Evolutionary conservation across 2,329 filamentous ascomycete genomes (phyloP), one percentile per base, ranked within the genome.

Genomic region (Falciphora oryzae): DNA sequence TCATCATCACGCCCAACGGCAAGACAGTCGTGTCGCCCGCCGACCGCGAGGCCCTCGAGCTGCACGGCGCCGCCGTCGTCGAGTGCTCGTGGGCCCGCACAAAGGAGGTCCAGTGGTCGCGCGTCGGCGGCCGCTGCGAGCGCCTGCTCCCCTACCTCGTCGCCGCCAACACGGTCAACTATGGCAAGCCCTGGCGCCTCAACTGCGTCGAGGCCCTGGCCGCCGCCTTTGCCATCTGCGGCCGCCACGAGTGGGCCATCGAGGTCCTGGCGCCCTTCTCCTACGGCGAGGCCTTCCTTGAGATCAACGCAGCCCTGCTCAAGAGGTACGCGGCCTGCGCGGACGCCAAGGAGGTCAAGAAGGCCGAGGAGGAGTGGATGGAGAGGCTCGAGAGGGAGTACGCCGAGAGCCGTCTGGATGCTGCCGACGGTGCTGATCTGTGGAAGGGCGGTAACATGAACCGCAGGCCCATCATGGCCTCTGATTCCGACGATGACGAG

Each of bases 81-180:
- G 95, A 99, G 79, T 97, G 93, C 73, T 96, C 92, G 29, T 99
- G 95, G 95, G 96, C 96, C 4, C 84, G 95, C 66, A 92, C 96
- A 10, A 84, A 90, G 61, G 95, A 99, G 76, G 88, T 99, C 6
- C 93, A 94, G 63, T 99, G 94, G 87, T 83, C 82, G 65, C 90
- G 90, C 69, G 96, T 99, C 66, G 95, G 95, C 32, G 95, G 95
- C 29, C 95, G 93, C 76, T 96, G 93, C 76, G 93, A 97, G 80
- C 83, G 95, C 64, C 77, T 97, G 68, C 80, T 99, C 65, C 95
- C 95, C 0, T 99, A 99, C 75, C 87, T 99, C 10, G 93, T 99
- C 62, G 95, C 95, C 7, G 95, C 95, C 61, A 99, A 99, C 75
- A 90, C 91, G 1, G 95, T 97, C 73, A 99, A 99, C 79, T 99